Conservation (phyloP, 2,329 filamentous ascomycete species). For the Beauveria australis region DNA sequence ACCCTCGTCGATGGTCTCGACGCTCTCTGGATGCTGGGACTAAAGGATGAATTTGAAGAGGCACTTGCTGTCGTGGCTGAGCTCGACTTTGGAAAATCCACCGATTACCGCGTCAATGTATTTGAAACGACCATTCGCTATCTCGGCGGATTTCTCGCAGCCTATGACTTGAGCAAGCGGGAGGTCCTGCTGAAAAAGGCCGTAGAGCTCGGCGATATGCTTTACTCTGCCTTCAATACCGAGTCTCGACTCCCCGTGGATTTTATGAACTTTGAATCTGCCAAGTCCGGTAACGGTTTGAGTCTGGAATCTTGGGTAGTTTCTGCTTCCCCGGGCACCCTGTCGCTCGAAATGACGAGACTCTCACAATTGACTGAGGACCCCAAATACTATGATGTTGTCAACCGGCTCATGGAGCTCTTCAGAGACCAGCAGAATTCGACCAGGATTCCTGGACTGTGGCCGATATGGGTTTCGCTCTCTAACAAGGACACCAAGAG, state of each 20-base stretch:
- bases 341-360: slow-evolving; percentile 65
- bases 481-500: slow-evolving; percentile 35
- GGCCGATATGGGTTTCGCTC: slow-evolving; percentile 58
- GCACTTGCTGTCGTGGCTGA: slow-evolving; percentile 48
- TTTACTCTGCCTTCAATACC: slow-evolving; percentile 61
- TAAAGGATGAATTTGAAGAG: slow-evolving; percentile 56
- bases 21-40: slow-evolving; percentile 65
- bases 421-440: slow-evolving; percentile 57
- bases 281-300: slow-evolving; percentile 28
- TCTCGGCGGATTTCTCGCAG: slow-evolving; percentile 59
- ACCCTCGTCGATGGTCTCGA: slow-evolving; percentile 62
- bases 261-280: slow-evolving; percentile 35
- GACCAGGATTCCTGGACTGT: slow-evolving; percentile 63
- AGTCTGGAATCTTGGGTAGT: slow-evolving; percentile 29
- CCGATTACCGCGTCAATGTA: slow-evolving; percentile 44
- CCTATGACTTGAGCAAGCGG: slow-evolving; percentile 56
- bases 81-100: slow-evolving; percentile 54
- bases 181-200: slow-evolving; percentile 53
- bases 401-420: slow-evolving; percentile 58
- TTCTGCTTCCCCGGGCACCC: slow-evolving; percentile 48
- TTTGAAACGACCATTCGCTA: slow-evolving; percentile 69
- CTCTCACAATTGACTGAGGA: slow-evolving; percentile 66
- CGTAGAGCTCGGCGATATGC: slow-evolving; percentile 52
- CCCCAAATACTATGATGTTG: slow-evolving; percentile 65
- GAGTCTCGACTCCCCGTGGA: slow-evolving; percentile 56